These are phyloP conservation scores for Chiua virens DNA, from an alignment of 768 basidiomycete genomes.

Conservation along the genomic window DNA sequence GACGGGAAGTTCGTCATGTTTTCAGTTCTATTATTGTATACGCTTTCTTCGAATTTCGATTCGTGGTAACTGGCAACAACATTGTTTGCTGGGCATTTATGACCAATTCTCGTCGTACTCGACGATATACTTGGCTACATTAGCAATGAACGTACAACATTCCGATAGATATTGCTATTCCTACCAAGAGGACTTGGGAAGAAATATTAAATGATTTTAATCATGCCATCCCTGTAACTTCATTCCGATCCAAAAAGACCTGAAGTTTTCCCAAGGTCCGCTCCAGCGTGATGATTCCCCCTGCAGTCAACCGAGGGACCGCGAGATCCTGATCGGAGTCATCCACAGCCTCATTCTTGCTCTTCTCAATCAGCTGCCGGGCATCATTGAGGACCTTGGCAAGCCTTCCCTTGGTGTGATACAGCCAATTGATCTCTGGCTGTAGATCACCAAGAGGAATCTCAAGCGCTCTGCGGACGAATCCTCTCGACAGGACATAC, in stretches of 20 bases:
- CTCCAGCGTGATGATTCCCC: slow-evolving; percentile 76
- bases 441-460: slow-evolving; percentile 71
- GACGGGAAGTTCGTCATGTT: slow-evolving; percentile 13
- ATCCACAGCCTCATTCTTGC: slow-evolving; percentile 39
- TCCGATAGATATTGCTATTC: slow-evolving; percentile 26
- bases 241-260: slow-evolving; percentile 32
- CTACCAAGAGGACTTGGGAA: slow-evolving; percentile 14
- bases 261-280: slow-evolving; percentile 72
- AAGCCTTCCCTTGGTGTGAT: slow-evolving; percentile 62
- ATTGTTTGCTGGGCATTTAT: slow-evolving; percentile 10
- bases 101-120: slow-evolving; percentile 1
- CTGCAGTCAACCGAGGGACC: slow-evolving; percentile 74
- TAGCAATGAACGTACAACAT: slow-evolving; percentile 30
- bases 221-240: slow-evolving; percentile 14
- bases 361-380: slow-evolving; percentile 64
- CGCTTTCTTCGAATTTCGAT: slow-evolving; percentile 4
- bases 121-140: slow-evolving; percentile 15
- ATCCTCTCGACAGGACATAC: slow-evolving; percentile 85
- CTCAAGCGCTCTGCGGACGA: slow-evolving; percentile 87
- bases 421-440: slow-evolving; percentile 71
- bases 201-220: slow-evolving; percentile 13
- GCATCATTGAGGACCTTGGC: slow-evolving; percentile 68
- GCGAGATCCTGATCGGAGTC: slow-evolving; percentile 45
- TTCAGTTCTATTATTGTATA: slow-evolving; percentile 20
- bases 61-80: slow-evolving; percentile 2